A percentile compares a stretch with the other conserved stretches of the same genome.
Conservation (phyloP, 805 yeast genomes). For the Nakazawaea wickerhamii region DNA sequence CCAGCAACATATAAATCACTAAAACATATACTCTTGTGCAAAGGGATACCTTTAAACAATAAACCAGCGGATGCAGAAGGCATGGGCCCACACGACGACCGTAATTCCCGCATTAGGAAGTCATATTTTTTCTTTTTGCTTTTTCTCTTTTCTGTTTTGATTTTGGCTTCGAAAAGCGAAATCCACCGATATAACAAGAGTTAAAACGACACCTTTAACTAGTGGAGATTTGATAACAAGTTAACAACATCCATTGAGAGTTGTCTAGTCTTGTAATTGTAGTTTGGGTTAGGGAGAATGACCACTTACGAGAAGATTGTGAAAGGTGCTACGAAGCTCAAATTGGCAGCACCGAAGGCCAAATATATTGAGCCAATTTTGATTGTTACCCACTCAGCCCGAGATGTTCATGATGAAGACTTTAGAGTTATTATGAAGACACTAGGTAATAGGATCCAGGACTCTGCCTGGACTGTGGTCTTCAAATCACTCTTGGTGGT, state of each 20-base stretch:
- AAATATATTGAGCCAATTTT: constrained; percentile 93
- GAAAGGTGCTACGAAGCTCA: constrained; percentile 71
- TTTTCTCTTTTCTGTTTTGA: not conserved
- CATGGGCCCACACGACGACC: too few species aligned
- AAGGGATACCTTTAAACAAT: not conserved
- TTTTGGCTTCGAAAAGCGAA: constrained; percentile 6
- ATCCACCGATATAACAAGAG: not conserved
- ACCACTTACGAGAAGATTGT: constrained; percentile 70
- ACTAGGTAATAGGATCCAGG: constrained; percentile 57
- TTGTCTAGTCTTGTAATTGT: not conserved
- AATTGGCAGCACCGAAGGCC: constrained; percentile 95
- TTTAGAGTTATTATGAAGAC: constrained; percentile 67
- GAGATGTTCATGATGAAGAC: constrained; percentile 43
- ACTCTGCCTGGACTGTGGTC: constrained; percentile 86
- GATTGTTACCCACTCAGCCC: constrained; percentile 45
- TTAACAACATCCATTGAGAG: not conserved
- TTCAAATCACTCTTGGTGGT: constrained; percentile 80
- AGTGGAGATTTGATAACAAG: not conserved
- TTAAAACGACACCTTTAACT: not conserved
- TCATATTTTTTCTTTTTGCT: not conserved
- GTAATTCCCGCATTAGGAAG: not conserved
- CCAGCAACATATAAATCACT: too few species aligned
- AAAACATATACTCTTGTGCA: not conserved
- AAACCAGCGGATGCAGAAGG: too few species aligned
- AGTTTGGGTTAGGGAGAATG: constrained; percentile 27